A percentile compares a stretch with the other conserved stretches of the same genome.
phyloP scores from a whole-genome alignment of 1,284 basidiomycete species.

The Rhodotorula sp. region DNA sequence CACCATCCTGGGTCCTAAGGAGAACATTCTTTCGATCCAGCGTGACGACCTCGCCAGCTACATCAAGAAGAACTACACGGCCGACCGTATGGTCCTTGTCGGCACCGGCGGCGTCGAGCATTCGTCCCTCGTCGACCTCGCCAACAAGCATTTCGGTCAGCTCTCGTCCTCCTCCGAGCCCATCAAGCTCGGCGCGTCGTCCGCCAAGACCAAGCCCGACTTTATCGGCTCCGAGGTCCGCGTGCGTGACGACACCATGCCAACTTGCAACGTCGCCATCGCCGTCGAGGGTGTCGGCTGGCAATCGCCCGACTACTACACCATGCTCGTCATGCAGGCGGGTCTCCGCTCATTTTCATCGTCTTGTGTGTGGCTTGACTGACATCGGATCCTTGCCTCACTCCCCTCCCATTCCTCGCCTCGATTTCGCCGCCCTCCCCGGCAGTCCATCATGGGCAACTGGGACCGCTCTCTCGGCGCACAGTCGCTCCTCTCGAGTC shows the following conservation, averaged over 20 bases:
- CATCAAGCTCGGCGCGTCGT: conserved; percentile 71
- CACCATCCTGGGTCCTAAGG: conserved; percentile 95
- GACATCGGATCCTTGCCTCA: too few species aligned
- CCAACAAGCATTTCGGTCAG: conserved; percentile 85
- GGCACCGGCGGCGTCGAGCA: conserved; percentile 95
- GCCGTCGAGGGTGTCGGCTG: conserved; percentile 98
- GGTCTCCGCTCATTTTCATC: too few species aligned
- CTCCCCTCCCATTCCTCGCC: too few species aligned
- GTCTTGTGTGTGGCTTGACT: too few species aligned
- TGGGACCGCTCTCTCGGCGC: conserved; percentile 98
- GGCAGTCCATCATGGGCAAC: conserved; percentile 90
- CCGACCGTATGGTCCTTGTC: conserved; percentile 98
- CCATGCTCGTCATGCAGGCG: conserved; percentile 88
- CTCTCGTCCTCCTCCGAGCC: conserved; percentile 86
- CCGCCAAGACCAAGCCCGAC: conserved; percentile 63
- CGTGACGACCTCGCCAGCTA: conserved; percentile 85
- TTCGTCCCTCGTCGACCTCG: conserved; percentile 86
- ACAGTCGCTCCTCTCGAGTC: conserved; percentile 82
- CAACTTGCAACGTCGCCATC: conserved; percentile 89
- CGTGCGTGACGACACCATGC: conserved; percentile 85
- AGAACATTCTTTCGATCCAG: conserved; percentile 94
- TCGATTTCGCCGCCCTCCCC: too few species aligned
- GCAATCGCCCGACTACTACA: conserved; percentile 98
- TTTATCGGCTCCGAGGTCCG: conserved; percentile 97
- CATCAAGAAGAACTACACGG: conserved; percentile 97